Percentiles rank a stretch among this genome's conserved stretches.
Conservation (phyloP, 805 yeast genomes). For the Blastobotrys attinorum region DNA sequence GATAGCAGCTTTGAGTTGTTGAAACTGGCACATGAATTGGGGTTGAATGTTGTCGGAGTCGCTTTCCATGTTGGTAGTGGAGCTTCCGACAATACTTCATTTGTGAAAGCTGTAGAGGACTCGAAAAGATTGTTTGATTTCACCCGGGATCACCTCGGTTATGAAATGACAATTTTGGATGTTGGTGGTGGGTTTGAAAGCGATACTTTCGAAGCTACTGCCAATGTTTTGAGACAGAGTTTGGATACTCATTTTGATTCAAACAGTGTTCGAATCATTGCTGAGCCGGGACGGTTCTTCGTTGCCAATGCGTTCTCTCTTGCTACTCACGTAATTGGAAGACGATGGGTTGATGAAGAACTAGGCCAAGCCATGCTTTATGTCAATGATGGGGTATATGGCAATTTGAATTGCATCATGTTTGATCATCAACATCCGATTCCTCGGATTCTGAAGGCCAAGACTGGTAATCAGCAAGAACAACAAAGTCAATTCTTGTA, state of each 20-base stretch:
- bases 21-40: conserved; percentile 51
- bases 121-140: conserved; percentile 59
- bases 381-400: conserved; percentile 91
- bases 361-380: conserved; percentile 59
- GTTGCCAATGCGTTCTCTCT: conserved; percentile 80
- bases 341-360: conserved; percentile 41
- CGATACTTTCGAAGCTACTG: conserved; percentile 48
- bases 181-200: conserved; percentile 89
- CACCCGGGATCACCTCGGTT: conserved; percentile 41
- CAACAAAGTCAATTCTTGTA: conserved; percentile 8
- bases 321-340: conserved; percentile 80
- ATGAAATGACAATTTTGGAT: conserved; percentile 51
- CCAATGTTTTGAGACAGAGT: conserved; percentile 47
- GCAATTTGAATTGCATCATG: conserved; percentile 87
- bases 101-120: conserved; percentile 64
- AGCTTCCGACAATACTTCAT: conserved; percentile 61
- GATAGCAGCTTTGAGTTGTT: conserved; percentile 47
- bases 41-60: conserved; percentile 67
- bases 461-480: conserved; percentile 40
- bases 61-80: conserved; percentile 97
- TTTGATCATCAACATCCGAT: conserved; percentile 83
- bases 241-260: conserved; percentile 55
- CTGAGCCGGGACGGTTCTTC: conserved; percentile 92
- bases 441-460: conserved; percentile 58
- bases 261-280: conserved; percentile 46